Percentiles rank a stretch among this genome's conserved stretches.
Evolutionary conservation across 2,329 filamentous ascomycete genomes (phyloP).

Genomic region (Microdochium bolleyi): DNA sequence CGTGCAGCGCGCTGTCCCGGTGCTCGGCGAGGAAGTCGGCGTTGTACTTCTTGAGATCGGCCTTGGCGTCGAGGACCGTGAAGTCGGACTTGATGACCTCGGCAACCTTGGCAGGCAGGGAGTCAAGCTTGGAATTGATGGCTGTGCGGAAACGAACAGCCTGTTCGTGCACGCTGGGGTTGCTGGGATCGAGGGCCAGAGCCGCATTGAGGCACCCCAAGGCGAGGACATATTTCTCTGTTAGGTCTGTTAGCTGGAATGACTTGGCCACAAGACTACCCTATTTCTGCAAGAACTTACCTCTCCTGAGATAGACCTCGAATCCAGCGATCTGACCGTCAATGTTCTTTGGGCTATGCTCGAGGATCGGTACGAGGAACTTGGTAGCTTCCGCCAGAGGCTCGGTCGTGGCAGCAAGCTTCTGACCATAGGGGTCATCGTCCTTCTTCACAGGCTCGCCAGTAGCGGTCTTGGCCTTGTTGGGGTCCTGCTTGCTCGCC

Average conservation of each 20-base stretch:
- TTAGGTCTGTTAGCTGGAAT: conserved; percentile 2
- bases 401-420: conserved; percentile 71
- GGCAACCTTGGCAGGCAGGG: conserved; percentile 56
- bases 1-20: conserved; percentile 51
- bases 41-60: conserved; percentile 57
- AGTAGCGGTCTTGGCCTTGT: conserved; percentile 59
- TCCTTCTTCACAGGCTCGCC: conserved; percentile 79
- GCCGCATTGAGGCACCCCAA: conserved; percentile 77
- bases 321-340: conserved; percentile 81
- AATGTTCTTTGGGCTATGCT: conserved; percentile 73
- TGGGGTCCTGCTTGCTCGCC: conserved; percentile 72
- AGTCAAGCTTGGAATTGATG: conserved; percentile 45
- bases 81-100: conserved; percentile 66
- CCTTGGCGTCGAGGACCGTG: conserved; percentile 46
- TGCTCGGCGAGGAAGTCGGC: conserved; percentile 56
- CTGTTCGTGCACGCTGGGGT: conserved; percentile 71
- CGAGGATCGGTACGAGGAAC: conserved; percentile 73
- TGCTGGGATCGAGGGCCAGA: conserved; percentile 56
- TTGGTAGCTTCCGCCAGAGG: conserved; percentile 83
- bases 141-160: conserved; percentile 59
- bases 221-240: conserved; percentile 82
- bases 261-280: conserved; percentile 4
- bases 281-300: conserved; percentile 42
- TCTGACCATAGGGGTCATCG: conserved; percentile 75
- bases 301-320: conserved; percentile 77